Evolutionary conservation across 768 basidiomycete species (phyloP).

Genomic region (Collybia sp.): DNA sequence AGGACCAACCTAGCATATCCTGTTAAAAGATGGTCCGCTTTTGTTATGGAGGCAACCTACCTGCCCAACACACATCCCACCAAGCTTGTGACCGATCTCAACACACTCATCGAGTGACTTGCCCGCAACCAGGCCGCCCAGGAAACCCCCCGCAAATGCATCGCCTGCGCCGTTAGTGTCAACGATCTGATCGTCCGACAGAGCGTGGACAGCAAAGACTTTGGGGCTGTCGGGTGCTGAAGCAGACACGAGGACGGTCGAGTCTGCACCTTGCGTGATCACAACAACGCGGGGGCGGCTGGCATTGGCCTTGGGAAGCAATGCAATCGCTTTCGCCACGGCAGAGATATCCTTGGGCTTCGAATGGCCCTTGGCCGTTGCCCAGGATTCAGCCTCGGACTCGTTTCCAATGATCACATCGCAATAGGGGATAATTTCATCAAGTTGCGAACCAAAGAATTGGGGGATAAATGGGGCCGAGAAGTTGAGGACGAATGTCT

Average conservation of each 20-base stretch:
- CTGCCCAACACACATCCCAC: slow-evolving; percentile 79
- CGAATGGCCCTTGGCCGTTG: slow-evolving; percentile 62
- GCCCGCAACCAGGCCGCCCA: slow-evolving; percentile 79
- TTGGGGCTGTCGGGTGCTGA: slow-evolving; percentile 50
- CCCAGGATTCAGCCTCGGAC: slow-evolving; percentile 87
- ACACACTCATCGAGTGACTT: slow-evolving; percentile 76
- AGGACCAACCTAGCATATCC: slow-evolving; percentile 37
- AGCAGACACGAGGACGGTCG: slow-evolving; percentile 73
- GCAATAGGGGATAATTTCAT: slow-evolving; percentile 75
- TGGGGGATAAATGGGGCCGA: slow-evolving; percentile 97
- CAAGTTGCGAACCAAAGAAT: slow-evolving; percentile 83
- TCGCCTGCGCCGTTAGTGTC: slow-evolving; percentile 99
- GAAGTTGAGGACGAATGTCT: slow-evolving; percentile 91
- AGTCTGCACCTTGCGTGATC: slow-evolving; percentile 84
- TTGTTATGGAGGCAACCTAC: slow-evolving; percentile 28
- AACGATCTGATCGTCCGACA: slow-evolving; percentile 66
- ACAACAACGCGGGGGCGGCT: slow-evolving; percentile 77
- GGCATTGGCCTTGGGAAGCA: slow-evolving; percentile 68
- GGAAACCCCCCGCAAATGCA: slow-evolving; percentile 94
- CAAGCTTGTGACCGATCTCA: slow-evolving; percentile 83
- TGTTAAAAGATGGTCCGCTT: not conserved
- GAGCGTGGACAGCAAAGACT: slow-evolving; percentile 50
- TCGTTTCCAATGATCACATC: slow-evolving; percentile 98
- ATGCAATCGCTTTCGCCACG: slow-evolving; percentile 76
- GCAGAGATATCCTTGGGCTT: slow-evolving; percentile 59